phyloP scores from a whole-genome alignment of 2,329 filamentous ascomycete species.

The Sarocladium kiliense region DNA sequence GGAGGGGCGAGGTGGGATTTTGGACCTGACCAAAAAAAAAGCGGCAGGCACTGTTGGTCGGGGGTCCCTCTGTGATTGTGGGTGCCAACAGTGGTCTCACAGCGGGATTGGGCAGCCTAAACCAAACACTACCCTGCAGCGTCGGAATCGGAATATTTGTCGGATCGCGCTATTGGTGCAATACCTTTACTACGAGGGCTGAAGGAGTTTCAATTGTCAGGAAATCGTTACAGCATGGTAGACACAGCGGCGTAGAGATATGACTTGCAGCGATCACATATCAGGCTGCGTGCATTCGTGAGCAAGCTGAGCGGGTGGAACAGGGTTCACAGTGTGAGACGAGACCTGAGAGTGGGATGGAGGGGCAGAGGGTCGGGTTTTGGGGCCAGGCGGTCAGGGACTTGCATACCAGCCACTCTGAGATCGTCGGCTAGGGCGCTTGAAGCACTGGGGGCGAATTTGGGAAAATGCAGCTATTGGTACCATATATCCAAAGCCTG shows the following conservation, averaged over 20 bases:
- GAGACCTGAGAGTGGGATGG: not conserved
- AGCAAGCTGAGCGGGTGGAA: not conserved
- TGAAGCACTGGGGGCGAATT: not conserved
- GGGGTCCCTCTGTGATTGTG: not conserved
- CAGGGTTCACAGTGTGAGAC: not conserved
- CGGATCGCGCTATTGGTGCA: not conserved
- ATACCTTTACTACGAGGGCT: too few relatives aligned
- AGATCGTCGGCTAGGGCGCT: not conserved
- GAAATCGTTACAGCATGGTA: too few relatives aligned
- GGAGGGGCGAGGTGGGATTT: constrained; percentile 10
- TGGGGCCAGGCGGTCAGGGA: not conserved
- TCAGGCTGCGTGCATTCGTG: not conserved
- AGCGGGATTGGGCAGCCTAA: too few relatives aligned
- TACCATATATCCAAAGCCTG: too few relatives aligned
- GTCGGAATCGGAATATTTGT: not conserved
- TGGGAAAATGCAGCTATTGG: too few relatives aligned
- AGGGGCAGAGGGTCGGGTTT: not conserved
- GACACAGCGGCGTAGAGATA: too few relatives aligned
- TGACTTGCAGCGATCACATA: too few relatives aligned
- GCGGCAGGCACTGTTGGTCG: not conserved
- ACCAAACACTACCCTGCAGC: not conserved
- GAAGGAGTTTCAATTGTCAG: too few relatives aligned
- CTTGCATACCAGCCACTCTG: not conserved
- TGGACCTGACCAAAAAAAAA: constrained; percentile 10
- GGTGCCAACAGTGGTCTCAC: not conserved